Base-by-base conservation (phyloP, 768 basidiomycete genomes). In the Lactifluus subvellereus region DNA sequence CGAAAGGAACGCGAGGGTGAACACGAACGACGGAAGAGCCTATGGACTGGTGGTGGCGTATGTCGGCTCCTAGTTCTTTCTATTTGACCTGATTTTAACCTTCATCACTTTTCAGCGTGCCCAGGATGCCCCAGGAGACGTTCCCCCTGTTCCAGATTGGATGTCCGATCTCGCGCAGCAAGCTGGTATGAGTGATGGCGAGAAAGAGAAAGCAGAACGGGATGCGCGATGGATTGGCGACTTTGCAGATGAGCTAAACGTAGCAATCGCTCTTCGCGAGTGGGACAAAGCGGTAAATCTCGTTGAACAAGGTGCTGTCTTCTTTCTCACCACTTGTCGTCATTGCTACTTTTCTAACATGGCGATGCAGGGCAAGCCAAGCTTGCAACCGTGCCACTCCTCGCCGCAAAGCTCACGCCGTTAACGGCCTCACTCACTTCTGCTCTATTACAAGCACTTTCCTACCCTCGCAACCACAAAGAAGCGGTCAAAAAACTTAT, bases 1-100 rank as follows among this genome's bases (percentile, higher is more conserved):
- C 84, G 95, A 59, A 96, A 94, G 73, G 94, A 98, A 70, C 88
- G 94, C 60, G 89, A 98, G 75, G 91, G 91, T 55, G 91, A 95
- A 75, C 88, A 97, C 69, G 92, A 94, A 71, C 79, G 93, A 60
- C 80, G 94, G 48, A 91, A 92, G 74, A 89, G 82, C 67, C 73
- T 88, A 72, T 90, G 85, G 83, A 75, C 75, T 37, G 75, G 75
- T 42, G 71, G 73, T 40, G 82, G 78, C 50, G 82, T 81, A 62
- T 71, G 77, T 68, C n/a, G 4, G 16, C 45, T 13, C 7, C 9
- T 43, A 13, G 0, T 3, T 22, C 14, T 10, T 47, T 61, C 22
- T 16, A 64, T 22, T 60, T n/a, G 54, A 60, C 48, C 54, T 37
- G 37, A 18, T 4, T 37, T 67, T 38, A 14, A 30, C n/a, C 3